Evolutionary conservation across 768 basidiomycete species (phyloP), one percentile per base, ranked within the genome.

Genomic region (Mrakia hoshinonis): DNA sequence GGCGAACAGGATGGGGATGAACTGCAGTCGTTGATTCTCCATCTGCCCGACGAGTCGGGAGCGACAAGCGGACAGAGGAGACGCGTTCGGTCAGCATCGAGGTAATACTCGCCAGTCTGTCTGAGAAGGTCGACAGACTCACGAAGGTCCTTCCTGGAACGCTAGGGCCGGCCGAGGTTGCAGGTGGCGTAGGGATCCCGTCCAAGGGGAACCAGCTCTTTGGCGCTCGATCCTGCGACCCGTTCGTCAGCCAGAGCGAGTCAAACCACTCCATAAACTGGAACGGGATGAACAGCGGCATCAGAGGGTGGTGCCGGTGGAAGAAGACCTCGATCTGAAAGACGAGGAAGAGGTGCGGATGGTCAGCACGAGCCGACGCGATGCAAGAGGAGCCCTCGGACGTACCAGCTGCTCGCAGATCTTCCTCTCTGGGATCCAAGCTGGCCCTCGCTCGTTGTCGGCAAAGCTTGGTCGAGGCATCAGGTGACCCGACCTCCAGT

Each of bases 291-390:
- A 68, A 55, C 26, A 68, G 38, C 10, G 54, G 67, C 67, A 68
- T 68, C 38, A 68, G 43, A 5, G 67, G 67, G 54, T 68, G 67
- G 4, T 55, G 43, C 15, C 43, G 54, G 0, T 46, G 11, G 55
- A 68, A 68, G 67, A 31, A 68, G 55, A 60, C 54, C 15, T 68
- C 36, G 55, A 68, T 60, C 67, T 68, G 67, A 4, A 29, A 61
- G 36, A 55, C 54, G 58, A 61, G 15, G 24, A 31, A 29, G n/a
- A 4, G 36, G n/a, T 4, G 20, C 20, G 24, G 24, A 24, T 7
- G 34, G 36, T 61, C 58, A 61, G 34, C 34, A 11, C 58, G 15
- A 10, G 18, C 36, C 36, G 58, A 18, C 29, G 54, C 26, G 36
- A 20, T 1, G 34, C 7, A 6, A 61, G 7, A 61, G 31, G 54